Conservation (phyloP, 805 yeast genomes). For the Cyberlindnera sargentensis region DNA sequence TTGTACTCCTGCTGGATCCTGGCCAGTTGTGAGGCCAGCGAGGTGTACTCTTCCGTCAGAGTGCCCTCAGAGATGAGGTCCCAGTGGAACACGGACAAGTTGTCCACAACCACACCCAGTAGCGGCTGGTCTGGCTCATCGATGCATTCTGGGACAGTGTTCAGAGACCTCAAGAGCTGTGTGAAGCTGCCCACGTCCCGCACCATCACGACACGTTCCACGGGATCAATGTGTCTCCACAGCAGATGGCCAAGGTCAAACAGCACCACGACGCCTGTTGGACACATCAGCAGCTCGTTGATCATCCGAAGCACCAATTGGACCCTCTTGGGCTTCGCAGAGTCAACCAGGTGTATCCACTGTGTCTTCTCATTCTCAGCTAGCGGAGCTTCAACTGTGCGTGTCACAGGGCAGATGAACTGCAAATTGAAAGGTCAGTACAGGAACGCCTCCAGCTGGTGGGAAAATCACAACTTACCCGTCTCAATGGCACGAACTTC, state of each 20-base stretch:
- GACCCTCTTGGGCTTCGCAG: not conserved
- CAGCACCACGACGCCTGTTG: not conserved
- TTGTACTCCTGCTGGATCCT: not conserved
- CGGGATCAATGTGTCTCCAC: too few relatives aligned
- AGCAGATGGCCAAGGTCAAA: constrained; percentile 7
- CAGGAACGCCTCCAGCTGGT: too few relatives aligned
- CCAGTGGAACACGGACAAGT: constrained; percentile 6
- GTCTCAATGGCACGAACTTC: constrained; percentile 1
- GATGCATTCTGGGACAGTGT: not conserved
- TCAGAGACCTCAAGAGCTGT: not conserved
- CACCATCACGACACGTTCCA: too few relatives aligned
- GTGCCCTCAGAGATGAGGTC: not conserved
- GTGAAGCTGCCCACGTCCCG: constrained; percentile 3
- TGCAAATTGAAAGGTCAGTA: not conserved
- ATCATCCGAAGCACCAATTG: not conserved
- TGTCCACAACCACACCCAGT: constrained; percentile 5
- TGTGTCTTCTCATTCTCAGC: not conserved
- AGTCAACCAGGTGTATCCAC: not conserved
- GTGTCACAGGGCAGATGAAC: constrained; percentile 1
- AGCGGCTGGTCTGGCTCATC: not conserved
- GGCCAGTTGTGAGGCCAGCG: not conserved
- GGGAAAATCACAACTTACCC: not conserved
- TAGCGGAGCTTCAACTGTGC: not conserved
- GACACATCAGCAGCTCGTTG: not conserved
- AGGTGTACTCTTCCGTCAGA: not conserved